Conservation (phyloP, 2,329 filamentous ascomycete species). For the Botryosphaeria dothidea region DNA sequence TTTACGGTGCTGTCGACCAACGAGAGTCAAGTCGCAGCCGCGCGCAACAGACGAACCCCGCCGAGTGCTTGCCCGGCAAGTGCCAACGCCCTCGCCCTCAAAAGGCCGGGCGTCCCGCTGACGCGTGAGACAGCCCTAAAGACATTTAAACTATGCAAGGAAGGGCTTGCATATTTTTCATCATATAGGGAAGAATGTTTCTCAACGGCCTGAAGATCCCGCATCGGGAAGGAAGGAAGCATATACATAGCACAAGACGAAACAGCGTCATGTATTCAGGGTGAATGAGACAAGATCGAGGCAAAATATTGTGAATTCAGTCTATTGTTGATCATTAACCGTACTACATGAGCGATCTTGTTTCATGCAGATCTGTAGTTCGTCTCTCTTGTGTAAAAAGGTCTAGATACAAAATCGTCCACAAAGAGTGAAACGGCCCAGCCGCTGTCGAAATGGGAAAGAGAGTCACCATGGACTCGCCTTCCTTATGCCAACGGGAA, state of each 20-base stretch:
- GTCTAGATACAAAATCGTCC: neutral
- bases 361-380: neutral
- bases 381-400: neutral
- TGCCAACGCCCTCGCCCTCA: too few relatives aligned
- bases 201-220: neutral
- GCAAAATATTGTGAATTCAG: neutral
- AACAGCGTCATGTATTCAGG: neutral
- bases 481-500: neutral
- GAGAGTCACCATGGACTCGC: too few relatives aligned
- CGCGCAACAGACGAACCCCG: too few relatives aligned
- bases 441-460: neutral
- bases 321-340: conserved; percentile 8
- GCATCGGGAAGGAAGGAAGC: neutral
- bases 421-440: neutral
- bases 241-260: neutral
- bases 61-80: too few relatives aligned
- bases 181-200: neutral
- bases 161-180: neutral
- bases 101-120: too few relatives aligned
- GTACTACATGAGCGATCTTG: conserved; percentile 4
- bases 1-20: too few relatives aligned
- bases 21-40: too few relatives aligned
- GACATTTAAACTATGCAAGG: neutral
- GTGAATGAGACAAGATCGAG: neutral
- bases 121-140: neutral